Base-by-base conservation (phyloP, 2,329 filamentous ascomycete genomes). In the Pseudogymnoascus sp. region DNA sequence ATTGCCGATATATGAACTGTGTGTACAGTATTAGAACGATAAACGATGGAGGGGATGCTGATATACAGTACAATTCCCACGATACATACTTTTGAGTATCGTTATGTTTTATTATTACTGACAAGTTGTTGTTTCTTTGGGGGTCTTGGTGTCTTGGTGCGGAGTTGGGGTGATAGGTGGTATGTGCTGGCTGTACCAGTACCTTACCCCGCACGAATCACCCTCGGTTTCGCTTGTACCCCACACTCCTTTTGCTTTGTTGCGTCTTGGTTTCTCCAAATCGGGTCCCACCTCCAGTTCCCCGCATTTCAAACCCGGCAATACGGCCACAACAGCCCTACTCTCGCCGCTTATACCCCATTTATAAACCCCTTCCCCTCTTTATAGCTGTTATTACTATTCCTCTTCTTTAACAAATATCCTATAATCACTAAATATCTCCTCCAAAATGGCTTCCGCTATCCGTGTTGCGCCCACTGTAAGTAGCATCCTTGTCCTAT, bases 401-500 rank as follows among this genome's bases (percentile, higher is more conserved):
- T 34, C 28, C 3, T 13, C 28, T 21, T 57, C 28, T 21, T 57
- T 36, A 36, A 19, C 11, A 57, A 57, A 34, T 57, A 57, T 36
- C 51, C 51, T 57, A 57, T 57, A 57, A 19, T 14, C 51, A 57
- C 11, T 19, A 13, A 36, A 7, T 34, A 57, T 34, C n/a, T 57
- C 51, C 16, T 57, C 10, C 28, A 57, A 13, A 11, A 57, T 57
- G 51, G 51, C 51, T 57, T 57, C 51, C 6, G 51, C 51, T 14
- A 57, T 61, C 60, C 34, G 60, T 16, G 36, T 61, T 41, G 60
- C 60, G 60, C 60, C 60, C 14, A 61, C 60, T 25, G 60, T 61
- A 61, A 61, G 60, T 61, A 61, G n/a, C 6, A 41, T 39, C 39
- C 60, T 41, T 41, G 39, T 41, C 21, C 3, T 41, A 19, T 19